Base-by-base conservation (phyloP, 2,329 filamentous ascomycete genomes). In the Alternaria panax region DNA sequence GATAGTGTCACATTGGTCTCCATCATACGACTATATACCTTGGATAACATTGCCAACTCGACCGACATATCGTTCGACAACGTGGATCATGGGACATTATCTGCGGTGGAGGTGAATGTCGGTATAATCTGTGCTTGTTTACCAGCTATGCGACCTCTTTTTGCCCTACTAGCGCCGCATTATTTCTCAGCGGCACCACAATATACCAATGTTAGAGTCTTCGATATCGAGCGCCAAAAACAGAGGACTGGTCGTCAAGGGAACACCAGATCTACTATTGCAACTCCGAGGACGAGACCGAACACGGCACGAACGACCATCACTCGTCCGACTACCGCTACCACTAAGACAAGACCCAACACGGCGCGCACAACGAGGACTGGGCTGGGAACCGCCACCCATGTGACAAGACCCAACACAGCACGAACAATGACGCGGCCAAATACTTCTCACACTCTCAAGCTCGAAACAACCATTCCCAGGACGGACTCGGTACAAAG, bases 91-190 rank as follows among this genome's bases (percentile, higher is more conserved):
- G 75, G 73, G 5, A 70, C 68, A n/a, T 66, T 75, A 14, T 76
- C 73, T 5, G 64, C 68, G 0, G 70, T 78, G 7, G 76, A 78
- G 55, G 60, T 67, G 12, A 76, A 78, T 48, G 66, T 75, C 0
- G 71, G 69, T 16, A 77, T 78, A 34, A 64, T 77, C 28, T 76
- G 74, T 47, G 74, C 75, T 4, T 78, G 73, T 51, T 58, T 78
- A n/a, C 75, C 75, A 40, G 69, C 71, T 5, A 71, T 78, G 61
- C 74, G 75, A 7, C 74, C 74, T 2, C 65, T 78, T 5, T 61
- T 77, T 5, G 65, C 70, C 5, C 52, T 74, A 0, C 65, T 82
- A 30, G 78, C 83, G 63, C 82, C 82, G 40, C 59, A 67, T 25
- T 73, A 74, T 55, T 77, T 77, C 42, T 68, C 71, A 4, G 54